These are phyloP conservation scores for Papiliotrema laurentii DNA, from an alignment of 1,284 basidiomycete genomes.

Conservation along the genomic window DNA sequence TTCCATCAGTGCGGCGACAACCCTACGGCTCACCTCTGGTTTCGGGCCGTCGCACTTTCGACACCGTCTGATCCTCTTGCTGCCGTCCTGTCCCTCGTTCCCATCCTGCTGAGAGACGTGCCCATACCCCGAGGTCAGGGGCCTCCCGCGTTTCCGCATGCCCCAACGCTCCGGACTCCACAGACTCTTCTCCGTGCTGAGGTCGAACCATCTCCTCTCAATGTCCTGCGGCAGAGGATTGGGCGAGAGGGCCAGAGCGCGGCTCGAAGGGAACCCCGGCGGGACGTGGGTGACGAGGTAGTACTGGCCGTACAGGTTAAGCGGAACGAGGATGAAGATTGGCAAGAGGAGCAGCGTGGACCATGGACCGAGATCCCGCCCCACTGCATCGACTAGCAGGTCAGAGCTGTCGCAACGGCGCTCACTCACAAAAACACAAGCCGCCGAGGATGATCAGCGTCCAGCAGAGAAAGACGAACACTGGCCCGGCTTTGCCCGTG, in stretches of 20 bases:
- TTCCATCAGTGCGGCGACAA: slow-evolving; percentile 41
- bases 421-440: slow-evolving; percentile 71
- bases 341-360: slow-evolving; percentile 55
- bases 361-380: slow-evolving; percentile 54
- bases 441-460: slow-evolving; percentile 65
- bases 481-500: slow-evolving; percentile 84
- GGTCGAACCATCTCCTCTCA: slow-evolving; percentile 27
- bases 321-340: slow-evolving; percentile 65
- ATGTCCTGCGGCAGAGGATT: slow-evolving; percentile 9
- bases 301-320: slow-evolving; percentile 77
- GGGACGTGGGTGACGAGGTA: slow-evolving; percentile 72
- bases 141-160: slow-evolving; percentile 7
- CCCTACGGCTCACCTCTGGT: slow-evolving; percentile 64
- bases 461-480: slow-evolving; percentile 76
- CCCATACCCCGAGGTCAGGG: slow-evolving; percentile 6
- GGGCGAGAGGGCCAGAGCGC: slow-evolving; percentile 14
- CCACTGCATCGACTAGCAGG: slow-evolving; percentile 65
- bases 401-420: slow-evolving; percentile 5
- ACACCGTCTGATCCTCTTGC: slow-evolving; percentile 56
- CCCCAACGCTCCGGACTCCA: slow-evolving; percentile 34
- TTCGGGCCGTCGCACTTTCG: slow-evolving; percentile 64
- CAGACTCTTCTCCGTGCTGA: slow-evolving; percentile 15
- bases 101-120: neutral
- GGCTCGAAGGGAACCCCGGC: slow-evolving; percentile 61
- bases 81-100: slow-evolving; percentile 4